Conservation (phyloP, 1,139 yeast species). For the Ogataea hybrid region DNA sequence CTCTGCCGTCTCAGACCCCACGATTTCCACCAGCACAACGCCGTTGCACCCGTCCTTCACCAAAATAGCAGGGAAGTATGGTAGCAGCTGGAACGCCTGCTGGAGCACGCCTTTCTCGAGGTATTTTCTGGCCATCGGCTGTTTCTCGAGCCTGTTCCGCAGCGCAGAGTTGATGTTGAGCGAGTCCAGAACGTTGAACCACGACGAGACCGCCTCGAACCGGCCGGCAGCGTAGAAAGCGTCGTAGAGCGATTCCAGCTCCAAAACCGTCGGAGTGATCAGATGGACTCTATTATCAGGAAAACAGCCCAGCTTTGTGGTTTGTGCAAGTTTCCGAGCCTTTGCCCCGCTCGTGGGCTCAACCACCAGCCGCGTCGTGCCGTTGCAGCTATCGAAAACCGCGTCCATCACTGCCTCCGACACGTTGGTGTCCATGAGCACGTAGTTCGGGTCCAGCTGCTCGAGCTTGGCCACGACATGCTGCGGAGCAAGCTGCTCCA, state of each 20-base stretch:
- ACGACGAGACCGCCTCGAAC: constrained; percentile 56
- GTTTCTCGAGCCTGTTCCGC: constrained; percentile 39
- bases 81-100: constrained; percentile 67
- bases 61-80: constrained; percentile 65
- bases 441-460: constrained; percentile 38
- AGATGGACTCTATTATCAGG: constrained; percentile 42
- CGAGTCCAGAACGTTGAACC: constrained; percentile 75
- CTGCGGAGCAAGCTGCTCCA: constrained; percentile 48
- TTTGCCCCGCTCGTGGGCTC: constrained; percentile 81
- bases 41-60: constrained; percentile 73
- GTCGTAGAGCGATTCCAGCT: constrained; percentile 53
- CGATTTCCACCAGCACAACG: constrained; percentile 46
- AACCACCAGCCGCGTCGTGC: constrained; percentile 42
- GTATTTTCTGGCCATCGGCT: constrained; percentile 30
- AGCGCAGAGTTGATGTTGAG: constrained; percentile 51
- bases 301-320: constrained; percentile 29
- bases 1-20: constrained; percentile 15
- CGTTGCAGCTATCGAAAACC: constrained; percentile 34
- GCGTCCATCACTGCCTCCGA: constrained; percentile 41
- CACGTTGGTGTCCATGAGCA: constrained; percentile 71
- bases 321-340: constrained; percentile 40
- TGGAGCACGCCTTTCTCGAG: constrained; percentile 56
- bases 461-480: constrained; percentile 40
- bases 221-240: constrained; percentile 46
- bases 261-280: constrained; percentile 68